Evolutionary conservation across 768 basidiomycete species (phyloP).

Genomic region (Tephrocybe sp.): DNA sequence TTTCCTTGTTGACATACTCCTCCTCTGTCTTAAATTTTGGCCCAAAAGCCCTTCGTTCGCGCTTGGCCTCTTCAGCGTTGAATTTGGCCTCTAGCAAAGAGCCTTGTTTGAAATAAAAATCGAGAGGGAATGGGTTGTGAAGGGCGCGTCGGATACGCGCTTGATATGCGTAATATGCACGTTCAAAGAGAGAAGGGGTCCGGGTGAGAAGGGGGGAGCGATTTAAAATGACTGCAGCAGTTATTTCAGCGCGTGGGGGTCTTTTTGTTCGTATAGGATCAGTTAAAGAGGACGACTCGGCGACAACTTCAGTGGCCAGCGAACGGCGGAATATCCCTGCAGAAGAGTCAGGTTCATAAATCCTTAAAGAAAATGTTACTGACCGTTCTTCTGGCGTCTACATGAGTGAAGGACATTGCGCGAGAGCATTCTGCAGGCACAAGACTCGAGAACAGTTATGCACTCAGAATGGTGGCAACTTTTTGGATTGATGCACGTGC

Average conservation of each 20-base stretch:
- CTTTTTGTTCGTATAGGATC: constrained; percentile 17
- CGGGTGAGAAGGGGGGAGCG: constrained; percentile 75
- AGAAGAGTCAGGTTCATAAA: constrained; percentile 3
- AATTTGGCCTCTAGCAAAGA: constrained; percentile 82
- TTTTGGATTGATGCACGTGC: constrained; percentile 13
- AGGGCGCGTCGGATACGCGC: constrained; percentile 79
- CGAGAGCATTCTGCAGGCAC: constrained; percentile 27
- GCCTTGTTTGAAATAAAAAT: constrained; percentile 94
- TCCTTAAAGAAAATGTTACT: background rate
- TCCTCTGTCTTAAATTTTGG: constrained; percentile 48
- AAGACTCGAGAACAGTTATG: background rate
- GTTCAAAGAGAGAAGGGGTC: constrained; percentile 70
- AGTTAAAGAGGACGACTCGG: constrained; percentile 17
- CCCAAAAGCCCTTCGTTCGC: constrained; percentile 77
- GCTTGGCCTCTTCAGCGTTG: constrained; percentile 66
- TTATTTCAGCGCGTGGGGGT: constrained; percentile 30
- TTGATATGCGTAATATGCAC: constrained; percentile 82
- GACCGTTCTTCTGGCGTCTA: constrained; percentile 27
- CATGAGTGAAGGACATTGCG: constrained; percentile 28
- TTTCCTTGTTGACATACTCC: constrained; percentile 38
- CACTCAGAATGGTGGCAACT: background rate
- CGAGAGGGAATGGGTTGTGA: constrained; percentile 82
- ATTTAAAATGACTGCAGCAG: constrained; percentile 72
- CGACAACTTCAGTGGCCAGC: constrained; percentile 41
- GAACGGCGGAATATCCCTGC: constrained; percentile 28